Evolutionary conservation across 1,139 yeast genomes (phyloP), one percentile per base, ranked within the genome.

Genomic region (Hemisphaericaspora subhashii): DNA sequence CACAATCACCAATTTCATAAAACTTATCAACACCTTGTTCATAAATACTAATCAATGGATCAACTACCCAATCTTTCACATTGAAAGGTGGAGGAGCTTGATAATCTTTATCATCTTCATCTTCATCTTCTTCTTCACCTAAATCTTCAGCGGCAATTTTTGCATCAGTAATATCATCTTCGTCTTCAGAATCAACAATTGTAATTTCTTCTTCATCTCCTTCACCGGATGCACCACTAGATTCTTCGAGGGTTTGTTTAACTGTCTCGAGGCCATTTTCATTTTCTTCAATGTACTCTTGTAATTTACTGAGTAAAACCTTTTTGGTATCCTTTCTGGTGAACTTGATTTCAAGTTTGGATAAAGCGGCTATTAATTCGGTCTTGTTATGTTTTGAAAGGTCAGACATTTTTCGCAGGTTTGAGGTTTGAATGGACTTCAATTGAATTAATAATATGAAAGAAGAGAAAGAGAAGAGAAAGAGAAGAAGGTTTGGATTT

Each of bases 261-360:
- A 55, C 54, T 29, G 65, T 51, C 29, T 59, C 57, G 34, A 59
- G 63, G 26, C 68, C 73, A 38, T 66, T 70, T 12, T 62, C 74
- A 44, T 64, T 63, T 37, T 64, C 50, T 43, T 58, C 57, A 55
- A 66, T 48, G 55, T 59, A 67, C 17, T 52, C 55, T 33, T 69
- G 72, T 38, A 74, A 62, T 50, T 68, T 70, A 27, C 68, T 70
- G 27, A 71, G 54, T 53, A 72, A 66, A 34, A 63, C 58, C 52
- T 62, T 68, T 53, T 72, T 72, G 39, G 74, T 71, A 49, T 68
- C 74, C 48, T 70, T 72, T 35, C 66, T 46, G 39, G 57, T 54
- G 30, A 64, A 60, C 37, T 58, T 55, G 39, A 69, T 49, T 17
- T 66, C 73, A 29, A 68, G 62, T 44, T 62, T 64, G 38, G 55